Evolutionary conservation across 257 asterid species (phyloP).

Genomic region (Scutellaria minor): DNA sequence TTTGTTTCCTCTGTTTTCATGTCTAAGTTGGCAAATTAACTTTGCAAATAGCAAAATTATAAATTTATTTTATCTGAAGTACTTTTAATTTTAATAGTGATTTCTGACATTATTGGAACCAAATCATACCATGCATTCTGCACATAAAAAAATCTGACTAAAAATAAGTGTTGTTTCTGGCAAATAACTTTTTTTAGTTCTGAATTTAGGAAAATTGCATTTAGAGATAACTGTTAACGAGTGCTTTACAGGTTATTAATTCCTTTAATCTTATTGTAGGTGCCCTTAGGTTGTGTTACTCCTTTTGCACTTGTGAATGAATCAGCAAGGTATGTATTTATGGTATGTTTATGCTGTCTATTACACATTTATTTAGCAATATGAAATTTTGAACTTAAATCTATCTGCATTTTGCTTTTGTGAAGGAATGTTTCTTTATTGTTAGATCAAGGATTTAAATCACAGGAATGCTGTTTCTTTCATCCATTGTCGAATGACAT

Average conservation of each 20-base stretch:
- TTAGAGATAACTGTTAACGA: too few relatives aligned
- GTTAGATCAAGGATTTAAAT: constrained; percentile 81
- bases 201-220: too few relatives aligned
- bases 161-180: background rate
- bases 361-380: constrained; percentile 12
- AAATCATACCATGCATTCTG: background rate
- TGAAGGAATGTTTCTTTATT: constrained; percentile 81
- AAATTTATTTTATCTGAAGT: background rate
- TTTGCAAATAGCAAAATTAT: background rate
- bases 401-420: constrained; percentile 33
- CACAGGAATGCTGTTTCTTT: constrained; percentile 74
- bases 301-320: constrained; percentile 91
- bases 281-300: constrained; percentile 89
- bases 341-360: background rate
- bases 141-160: background rate
- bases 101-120: constrained; percentile 10
- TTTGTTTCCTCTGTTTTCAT: constrained; percentile 9
- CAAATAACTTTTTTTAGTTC: background rate
- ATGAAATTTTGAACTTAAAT: constrained; percentile 8
- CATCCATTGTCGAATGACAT: constrained; percentile 91
- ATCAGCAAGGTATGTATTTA: constrained; percentile 67
- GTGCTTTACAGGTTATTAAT: background rate
- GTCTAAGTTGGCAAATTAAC: background rate
- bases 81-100: background rate
- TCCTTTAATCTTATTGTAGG: constrained; percentile 52